Base-by-base conservation (phyloP, 495 filamentous ascomycete species). In the Hyaloscypha finlandica region DNA sequence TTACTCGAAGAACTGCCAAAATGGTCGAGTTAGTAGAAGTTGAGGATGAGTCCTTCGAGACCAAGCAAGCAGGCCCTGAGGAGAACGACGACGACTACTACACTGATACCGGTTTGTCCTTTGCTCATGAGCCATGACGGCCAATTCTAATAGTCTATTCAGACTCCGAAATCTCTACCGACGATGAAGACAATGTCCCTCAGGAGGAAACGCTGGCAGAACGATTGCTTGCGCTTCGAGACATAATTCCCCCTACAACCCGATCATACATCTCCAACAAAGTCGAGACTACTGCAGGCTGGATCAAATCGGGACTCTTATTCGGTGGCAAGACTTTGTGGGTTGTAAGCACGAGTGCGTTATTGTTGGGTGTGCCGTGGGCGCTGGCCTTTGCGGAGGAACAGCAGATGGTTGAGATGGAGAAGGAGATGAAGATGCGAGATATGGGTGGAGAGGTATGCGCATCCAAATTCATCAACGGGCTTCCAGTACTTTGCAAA, bases 11-110 rank as follows among this genome's bases (percentile, higher is more conserved):
- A 65, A 30, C 51, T 39, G 14, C 60, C 69, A 94, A 77, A 74
- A 99, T 99, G 95, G 95, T 99, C 76, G 91, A 96, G 80, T 91
- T 99, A 70, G 89, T 88, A 71, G 96, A 97, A 81, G 94, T 99
- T 75, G 88, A 94, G 68, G 95, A 99, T 77, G 93, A 96, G 81
- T 92, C 95, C 78, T 97, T 97, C 83, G 81, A 87, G 75, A 78
- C 82, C 68, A 81, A 89, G 72, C 90, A 91, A 78, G 88, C 90
- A 70, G 81, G 83, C 55, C 84, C 91, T 57, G 81, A 80, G 67
- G 87, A 90, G 66, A 90, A 95, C 70, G 91, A 96, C 56, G 92
- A 94, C 52, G 90, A 89, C 59, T 91, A 94, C 77, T 92, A 94
- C 77, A 94, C 89, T 69, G 93, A 97, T 76, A 92, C 90, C 61